A percentile compares a stretch with the other conserved stretches of the same genome.
Evolutionary conservation across 2,329 filamentous ascomycete genomes (phyloP).

Genomic region (Alternaria sp.): DNA sequence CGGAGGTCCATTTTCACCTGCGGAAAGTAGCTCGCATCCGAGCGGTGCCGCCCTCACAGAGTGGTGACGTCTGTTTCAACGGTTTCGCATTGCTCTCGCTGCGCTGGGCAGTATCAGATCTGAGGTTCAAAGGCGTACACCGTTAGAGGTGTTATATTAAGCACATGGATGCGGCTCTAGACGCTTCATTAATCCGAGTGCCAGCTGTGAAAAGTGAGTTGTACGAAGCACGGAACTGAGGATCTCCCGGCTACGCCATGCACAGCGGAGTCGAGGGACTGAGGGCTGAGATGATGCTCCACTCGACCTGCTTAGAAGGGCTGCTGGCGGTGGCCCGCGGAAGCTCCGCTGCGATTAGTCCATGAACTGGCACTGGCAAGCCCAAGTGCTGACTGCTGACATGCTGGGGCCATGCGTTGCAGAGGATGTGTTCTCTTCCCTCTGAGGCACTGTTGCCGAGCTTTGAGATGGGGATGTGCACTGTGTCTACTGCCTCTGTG

Average conservation of each 20-base stretch:
- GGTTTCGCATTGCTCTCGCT: slow-evolving; percentile 13
- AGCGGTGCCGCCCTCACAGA: not conserved
- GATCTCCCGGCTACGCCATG: not conserved
- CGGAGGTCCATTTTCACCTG: not conserved
- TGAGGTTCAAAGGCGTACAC: not conserved
- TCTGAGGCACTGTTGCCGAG: not conserved
- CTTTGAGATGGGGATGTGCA: not conserved
- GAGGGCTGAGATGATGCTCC: slow-evolving; percentile 8
- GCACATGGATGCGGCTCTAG: slow-evolving; percentile 5
- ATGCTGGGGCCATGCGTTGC: not conserved
- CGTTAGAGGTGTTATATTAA: not conserved
- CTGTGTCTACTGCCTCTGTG: not conserved
- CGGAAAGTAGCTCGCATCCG: not conserved
- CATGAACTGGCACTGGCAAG: not conserved
- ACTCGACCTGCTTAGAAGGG: slow-evolving; percentile 14
- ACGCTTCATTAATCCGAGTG: not conserved
- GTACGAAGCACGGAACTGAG: not conserved
- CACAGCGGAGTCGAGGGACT: slow-evolving; percentile 3
- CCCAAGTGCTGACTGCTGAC: not conserved
- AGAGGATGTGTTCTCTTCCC: not conserved
- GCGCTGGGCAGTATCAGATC: not conserved
- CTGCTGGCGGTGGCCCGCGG: slow-evolving; percentile 12
- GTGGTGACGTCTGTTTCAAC: slow-evolving; percentile 4
- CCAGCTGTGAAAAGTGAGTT: not conserved
- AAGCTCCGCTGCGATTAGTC: not conserved